These are phyloP conservation scores for Daedaleopsis sinensis DNA, from an alignment of 768 basidiomycete genomes.

Conservation along the genomic window DNA sequence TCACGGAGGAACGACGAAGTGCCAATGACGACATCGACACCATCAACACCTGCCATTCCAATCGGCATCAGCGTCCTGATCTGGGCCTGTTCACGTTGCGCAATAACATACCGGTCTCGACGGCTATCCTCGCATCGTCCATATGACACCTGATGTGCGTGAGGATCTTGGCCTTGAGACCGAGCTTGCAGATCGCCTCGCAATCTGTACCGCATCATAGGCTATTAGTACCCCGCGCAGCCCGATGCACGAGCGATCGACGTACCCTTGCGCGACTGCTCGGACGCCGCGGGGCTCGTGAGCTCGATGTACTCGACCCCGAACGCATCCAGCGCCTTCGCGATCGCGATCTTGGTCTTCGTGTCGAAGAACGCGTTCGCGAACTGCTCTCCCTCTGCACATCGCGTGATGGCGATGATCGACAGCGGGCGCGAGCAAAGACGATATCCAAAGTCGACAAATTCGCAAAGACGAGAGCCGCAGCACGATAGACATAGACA, in stretches of 20 bases:
- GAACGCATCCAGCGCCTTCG: constrained; percentile 96
- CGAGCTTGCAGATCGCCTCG: constrained; percentile 98
- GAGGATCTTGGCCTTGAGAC: constrained; percentile 93
- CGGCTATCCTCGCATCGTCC: constrained; percentile 98
- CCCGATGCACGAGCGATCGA: constrained; percentile 3
- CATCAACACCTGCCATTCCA: constrained; percentile 77
- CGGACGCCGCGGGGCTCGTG: constrained; percentile 96
- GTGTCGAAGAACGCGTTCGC: constrained; percentile 99
- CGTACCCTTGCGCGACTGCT: constrained; percentile 71
- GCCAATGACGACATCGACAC: constrained; percentile 98
- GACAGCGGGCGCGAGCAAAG: too few species aligned
- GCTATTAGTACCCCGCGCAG: neutral
- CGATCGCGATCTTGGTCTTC: constrained; percentile 99
- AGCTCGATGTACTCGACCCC: constrained; percentile 99
- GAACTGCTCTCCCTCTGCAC: constrained; percentile 94
- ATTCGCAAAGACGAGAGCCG: neutral
- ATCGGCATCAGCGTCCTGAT: neutral
- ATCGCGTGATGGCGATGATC: neutral
- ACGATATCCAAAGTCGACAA: too few species aligned
- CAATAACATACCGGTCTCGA: constrained; percentile 80
- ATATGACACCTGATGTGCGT: constrained; percentile 99
- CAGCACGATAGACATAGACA: neutral
- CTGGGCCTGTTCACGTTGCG: neutral
- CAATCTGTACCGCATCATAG: constrained; percentile 60
- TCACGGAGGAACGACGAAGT: constrained; percentile 99